A percentile compares a stretch with the other conserved stretches of the same genome.
phyloP scores from a whole-genome alignment of 306 rosid genomes.

The Cucumis cinereus region DNA sequence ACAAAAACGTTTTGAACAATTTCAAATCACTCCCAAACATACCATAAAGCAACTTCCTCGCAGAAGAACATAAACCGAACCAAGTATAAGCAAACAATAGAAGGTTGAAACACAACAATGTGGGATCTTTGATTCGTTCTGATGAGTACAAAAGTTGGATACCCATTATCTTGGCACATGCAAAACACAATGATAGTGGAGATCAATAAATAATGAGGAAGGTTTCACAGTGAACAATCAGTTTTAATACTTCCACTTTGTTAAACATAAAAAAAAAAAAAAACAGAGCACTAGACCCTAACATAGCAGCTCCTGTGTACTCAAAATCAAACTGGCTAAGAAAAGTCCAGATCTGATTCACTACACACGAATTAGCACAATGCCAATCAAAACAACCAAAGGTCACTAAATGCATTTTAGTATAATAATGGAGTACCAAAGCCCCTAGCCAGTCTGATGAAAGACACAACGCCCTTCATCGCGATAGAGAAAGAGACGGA shows the following conservation, averaged over 20 bases:
- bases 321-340: background rate
- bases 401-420: background rate
- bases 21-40: no score
- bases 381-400: background rate
- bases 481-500: background rate
- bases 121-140: background rate
- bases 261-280: background rate
- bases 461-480: background rate
- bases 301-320: background rate
- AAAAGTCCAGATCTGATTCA: background rate
- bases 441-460: background rate
- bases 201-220: background rate
- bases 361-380: background rate
- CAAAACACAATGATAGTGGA: background rate
- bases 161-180: background rate
- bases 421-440: background rate
- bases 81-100: background rate
- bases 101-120: background rate
- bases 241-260: background rate
- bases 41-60: background rate
- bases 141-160: background rate
- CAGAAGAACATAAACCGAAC: background rate
- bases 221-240: background rate
- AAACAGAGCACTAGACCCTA: background rate
- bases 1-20: no score